These are phyloP conservation scores for Microstegium vimineum DNA, from an alignment of 176 grass and related monocot species.

Conservation along the genomic window DNA sequence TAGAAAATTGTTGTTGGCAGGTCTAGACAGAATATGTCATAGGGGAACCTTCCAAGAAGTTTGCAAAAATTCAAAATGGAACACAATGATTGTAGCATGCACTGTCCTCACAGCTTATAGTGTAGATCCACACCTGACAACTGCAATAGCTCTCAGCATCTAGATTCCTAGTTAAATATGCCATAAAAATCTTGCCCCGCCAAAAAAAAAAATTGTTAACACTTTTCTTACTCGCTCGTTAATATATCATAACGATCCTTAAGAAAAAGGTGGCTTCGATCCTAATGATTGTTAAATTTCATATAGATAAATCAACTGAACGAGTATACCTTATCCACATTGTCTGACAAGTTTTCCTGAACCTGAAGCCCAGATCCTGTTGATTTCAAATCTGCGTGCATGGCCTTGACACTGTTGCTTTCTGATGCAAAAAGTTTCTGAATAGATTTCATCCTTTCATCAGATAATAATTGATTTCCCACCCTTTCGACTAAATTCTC, in stretches of 20 bases:
- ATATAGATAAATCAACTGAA: background rate
- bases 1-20: background rate
- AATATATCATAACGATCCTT: too few species aligned
- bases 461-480: conserved; percentile 5
- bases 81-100: background rate
- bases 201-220: background rate
- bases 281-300: background rate
- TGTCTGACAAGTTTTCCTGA: background rate
- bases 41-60: background rate
- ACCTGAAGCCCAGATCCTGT: conserved; percentile 10
- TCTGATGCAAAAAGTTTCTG: too few species aligned
- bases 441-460: conserved; percentile 7
- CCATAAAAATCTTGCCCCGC: background rate
- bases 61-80: background rate
- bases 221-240: background rate
- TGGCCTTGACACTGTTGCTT: too few species aligned
- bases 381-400: background rate
- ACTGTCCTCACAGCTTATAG: background rate
- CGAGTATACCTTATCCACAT: conserved; percentile 22
- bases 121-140: background rate
- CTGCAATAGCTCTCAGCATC: background rate
- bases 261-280: background rate
- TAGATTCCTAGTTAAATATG: background rate
- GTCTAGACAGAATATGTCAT: background rate
- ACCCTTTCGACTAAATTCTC: conserved; percentile 20